These are phyloP conservation scores for Imleria badia DNA, from an alignment of 768 basidiomycete species.

Conservation along the genomic window DNA sequence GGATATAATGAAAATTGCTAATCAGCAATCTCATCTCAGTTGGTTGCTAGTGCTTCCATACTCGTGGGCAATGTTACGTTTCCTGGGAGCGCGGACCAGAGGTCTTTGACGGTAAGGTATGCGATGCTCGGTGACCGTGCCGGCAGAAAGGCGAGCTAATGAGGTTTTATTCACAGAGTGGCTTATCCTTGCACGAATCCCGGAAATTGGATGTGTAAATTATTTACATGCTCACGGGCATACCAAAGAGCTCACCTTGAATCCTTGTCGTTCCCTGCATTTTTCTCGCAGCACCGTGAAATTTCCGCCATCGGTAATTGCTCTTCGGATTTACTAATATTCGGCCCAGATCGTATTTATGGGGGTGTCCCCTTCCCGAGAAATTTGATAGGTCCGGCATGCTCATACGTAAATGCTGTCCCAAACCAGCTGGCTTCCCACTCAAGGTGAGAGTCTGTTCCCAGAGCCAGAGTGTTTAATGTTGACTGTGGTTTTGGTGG, in stretches of 20 bases:
- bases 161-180: conserved; percentile 7
- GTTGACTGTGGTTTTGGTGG: conserved; percentile 19
- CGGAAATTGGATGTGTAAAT: conserved; percentile 26
- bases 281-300: conserved; percentile 29
- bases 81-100: conserved; percentile 23
- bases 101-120: conserved; percentile 13
- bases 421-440: conserved; percentile 18
- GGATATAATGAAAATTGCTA: conserved; percentile 27
- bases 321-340: conserved; percentile 26
- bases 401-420: conserved; percentile 26
- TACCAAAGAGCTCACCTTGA: conserved; percentile 1
- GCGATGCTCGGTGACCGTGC: conserved; percentile 21
- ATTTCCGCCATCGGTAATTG: conserved; percentile 33
- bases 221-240: conserved; percentile 10
- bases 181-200: conserved; percentile 16
- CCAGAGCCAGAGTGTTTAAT: conserved; percentile 12
- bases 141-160: conserved; percentile 3
- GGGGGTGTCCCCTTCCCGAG: conserved; percentile 17
- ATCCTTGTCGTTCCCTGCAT: conserved; percentile 13
- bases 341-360: conserved; percentile 25
- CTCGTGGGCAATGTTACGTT: conserved; percentile 28
- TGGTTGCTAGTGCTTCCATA: conserved; percentile 24
- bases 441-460: conserved; percentile 24
- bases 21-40: conserved; percentile 29
- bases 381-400: conserved; percentile 18